A percentile compares a stretch with the other conserved stretches of the same genome.
These are phyloP conservation scores for Auricularia sp. DNA, from an alignment of 768 basidiomycete species.

Conservation along the genomic window DNA sequence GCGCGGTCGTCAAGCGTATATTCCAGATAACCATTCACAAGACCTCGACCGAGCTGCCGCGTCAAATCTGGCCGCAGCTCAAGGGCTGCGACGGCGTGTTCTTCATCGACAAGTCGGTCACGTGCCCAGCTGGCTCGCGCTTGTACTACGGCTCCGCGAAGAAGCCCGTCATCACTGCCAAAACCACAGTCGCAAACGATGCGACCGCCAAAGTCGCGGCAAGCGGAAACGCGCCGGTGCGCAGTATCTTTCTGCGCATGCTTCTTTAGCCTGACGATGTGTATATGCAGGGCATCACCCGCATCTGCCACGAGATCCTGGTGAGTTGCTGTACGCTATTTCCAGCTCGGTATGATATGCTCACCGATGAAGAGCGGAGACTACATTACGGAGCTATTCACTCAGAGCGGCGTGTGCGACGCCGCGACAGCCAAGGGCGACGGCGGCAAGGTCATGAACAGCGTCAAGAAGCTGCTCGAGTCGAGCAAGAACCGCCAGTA, in stretches of 20 bases:
- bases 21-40: background rate
- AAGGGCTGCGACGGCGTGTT: background rate
- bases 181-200: background rate
- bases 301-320: background rate
- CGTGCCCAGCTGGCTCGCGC: background rate
- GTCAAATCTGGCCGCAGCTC: background rate
- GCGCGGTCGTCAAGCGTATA: background rate
- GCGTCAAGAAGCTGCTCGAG: background rate
- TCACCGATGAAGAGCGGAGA: background rate
- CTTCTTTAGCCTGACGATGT: background rate
- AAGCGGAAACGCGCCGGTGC: background rate
- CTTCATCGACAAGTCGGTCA: background rate
- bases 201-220: background rate
- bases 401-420: constrained; percentile 1
- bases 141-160: background rate
- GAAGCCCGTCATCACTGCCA: background rate
- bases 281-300: background rate
- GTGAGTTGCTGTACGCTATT: background rate
- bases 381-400: background rate
- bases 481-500: background rate
- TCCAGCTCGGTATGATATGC: background rate
- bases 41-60: background rate
- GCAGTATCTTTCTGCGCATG: background rate
- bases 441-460: background rate
- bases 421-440: background rate